Evolutionary conservation across 2,329 filamentous ascomycete species (phyloP), one percentile per base, ranked within the genome.

Genomic region (Boeremia lycopersici): DNA sequence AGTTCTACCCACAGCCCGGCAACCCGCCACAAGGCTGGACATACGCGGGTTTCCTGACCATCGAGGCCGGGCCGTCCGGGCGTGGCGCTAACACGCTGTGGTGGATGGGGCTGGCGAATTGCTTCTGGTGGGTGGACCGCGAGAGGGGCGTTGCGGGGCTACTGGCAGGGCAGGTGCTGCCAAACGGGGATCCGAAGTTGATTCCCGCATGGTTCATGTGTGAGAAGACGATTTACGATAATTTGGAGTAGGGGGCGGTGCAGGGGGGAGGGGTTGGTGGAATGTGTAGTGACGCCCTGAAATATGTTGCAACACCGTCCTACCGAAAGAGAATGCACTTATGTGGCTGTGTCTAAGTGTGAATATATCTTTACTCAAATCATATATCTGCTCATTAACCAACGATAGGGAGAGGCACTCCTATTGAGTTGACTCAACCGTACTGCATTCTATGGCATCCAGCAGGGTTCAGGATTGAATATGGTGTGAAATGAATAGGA

Each of bases 21-120:
- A 74, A 81, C 55, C 79, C 78, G 23, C 82, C 85, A 0, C 86
- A 89, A 64, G 87, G 87, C 10, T 89, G 85, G 85, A 85, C 86
- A 0, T 72, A 89, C 29, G 81, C 78, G 0, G 85, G 85, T 43
- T 82, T 86, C 78, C 69, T 86, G 11, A 82, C 72, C 1, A 64
- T 73, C 17, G 65, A 62, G 17, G 78, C 79, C 0, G 79, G 78
- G 0, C 61, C 69, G 1, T 84, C 84, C 2, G 84, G 85, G 0
- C 76, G 85, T 8, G 82, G 82, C 0, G 70, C 60, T 2, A 74
- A 77, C 2, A 85, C 84, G 0, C 81, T 63, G 0, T 79, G 76
- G 64, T 88, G 86, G 86, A 82, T 82, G 1, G 86, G 86, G 0
- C 61, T 88, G 28, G 70, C 83, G 3, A 88, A 88, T 65, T 62